Base-by-base conservation (phyloP, 352 stramenopile genomes). In the Globisporangium cystogenes region DNA sequence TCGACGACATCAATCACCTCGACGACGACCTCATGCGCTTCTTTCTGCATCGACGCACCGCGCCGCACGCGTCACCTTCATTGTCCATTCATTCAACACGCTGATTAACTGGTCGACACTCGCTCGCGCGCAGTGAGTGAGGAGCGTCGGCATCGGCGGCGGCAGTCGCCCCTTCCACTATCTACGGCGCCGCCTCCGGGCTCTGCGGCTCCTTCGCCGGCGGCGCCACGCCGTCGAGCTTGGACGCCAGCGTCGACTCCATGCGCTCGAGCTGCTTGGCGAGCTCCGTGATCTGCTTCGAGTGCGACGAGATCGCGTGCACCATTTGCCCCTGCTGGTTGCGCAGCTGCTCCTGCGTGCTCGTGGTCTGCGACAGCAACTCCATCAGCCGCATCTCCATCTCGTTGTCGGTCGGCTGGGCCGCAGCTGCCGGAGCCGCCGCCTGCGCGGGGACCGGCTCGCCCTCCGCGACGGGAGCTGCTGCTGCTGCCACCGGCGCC, bases 241-340 rank as follows among this genome's bases (percentile, higher is more conserved):
- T 90, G 43, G 68, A 67, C 11, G 74, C 65, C 21, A 90, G 60
- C 26, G 77, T 85, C 36, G 57, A 70, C 62, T 93, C 82, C 71
- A 93, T 91, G 33, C 78, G 65, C 57, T 87, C 76, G 45, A 93
- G 66, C 41, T 93, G 81, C 65, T 91, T 87, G 37, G 82, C 74
- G 26, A 93, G 59, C 41, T 85, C 71, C 60, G 72, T 72, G 48
- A 91, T 91, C 68, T 93, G 80, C 56, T 90, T 82, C 16, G 78
- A 85, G 57, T 93, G 80, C 27, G 63, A 76, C 54, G 51, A 72
- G 54, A 93, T 87, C 18, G 82, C 77, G 40, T 78, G 77, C 24
- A 90, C 82, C 82, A 93, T 93, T 51, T 90, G 76, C 0, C 66
- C 73, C 33, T 93, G 82, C 57, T 93, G 82, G 57, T 82, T 84